Base-by-base conservation (phyloP, 108 stramenopile species). In the Stephanodiscus triporus region DNA sequence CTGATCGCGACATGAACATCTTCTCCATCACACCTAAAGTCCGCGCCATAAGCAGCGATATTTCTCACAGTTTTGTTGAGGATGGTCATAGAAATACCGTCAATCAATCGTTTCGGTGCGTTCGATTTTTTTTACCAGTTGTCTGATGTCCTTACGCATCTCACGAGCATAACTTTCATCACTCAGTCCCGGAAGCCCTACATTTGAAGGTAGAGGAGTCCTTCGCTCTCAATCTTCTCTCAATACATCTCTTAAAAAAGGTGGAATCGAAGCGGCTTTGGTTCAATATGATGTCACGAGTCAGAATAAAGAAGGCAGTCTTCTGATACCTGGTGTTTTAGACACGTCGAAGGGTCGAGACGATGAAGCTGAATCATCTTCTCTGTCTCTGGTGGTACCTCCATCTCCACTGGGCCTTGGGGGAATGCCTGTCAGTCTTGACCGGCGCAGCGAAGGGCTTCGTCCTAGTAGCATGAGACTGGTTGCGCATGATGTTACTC, bases 241-340 rank as follows among this genome's bases (percentile, higher is more conserved):
- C 22, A 32, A 70, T 17, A 20, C 60, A 17, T 0, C 45, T 22
- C 36, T 40, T n/a, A 29, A 53, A 54, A 55, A 56, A 62, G 68
- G 80, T 38, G 80, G 80, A 10, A 74, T 81, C 19, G 73, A 81
- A 65, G 80, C 73, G 37, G 80, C 80, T 54, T 49, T 81, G 9
- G 61, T 54, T 17, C 58, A 66, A 26, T 70, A 81, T 32, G 80
- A 81, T 16, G 63, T 51, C 14, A 57, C 45, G 19, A 63, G 30
- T 22, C 45, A 24, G 32, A 45, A 47, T 7, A 37, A 55, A 20
- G 55, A 53, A 19, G 40, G 19, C 40, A 34, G 38, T 47, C 23
- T 47, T 20, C 17, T 59, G 36, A 68, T 36, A 49, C 29, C 36
- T 24, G 30, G 20, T 36, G 61, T 47, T 4, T n/a, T 38, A 42